phyloP scores from a whole-genome alignment of 805 yeast species.

The Metschnikowia chrysomelidarum region DNA sequence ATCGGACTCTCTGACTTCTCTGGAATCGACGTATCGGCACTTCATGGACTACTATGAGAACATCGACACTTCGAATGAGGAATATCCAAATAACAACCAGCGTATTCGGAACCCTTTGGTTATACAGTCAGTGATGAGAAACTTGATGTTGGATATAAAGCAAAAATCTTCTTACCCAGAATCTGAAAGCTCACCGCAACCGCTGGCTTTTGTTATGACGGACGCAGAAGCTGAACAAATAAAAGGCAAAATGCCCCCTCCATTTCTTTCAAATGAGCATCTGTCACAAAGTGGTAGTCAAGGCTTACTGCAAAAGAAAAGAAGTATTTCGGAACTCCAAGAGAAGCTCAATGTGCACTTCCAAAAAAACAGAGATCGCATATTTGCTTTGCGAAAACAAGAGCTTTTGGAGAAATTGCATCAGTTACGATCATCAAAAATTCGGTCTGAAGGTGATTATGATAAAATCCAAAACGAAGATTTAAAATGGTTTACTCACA shows the following conservation, averaged over 20 bases:
- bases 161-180: too few relatives aligned
- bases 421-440: slow-evolving; percentile 24
- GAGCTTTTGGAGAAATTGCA: slow-evolving; percentile 26
- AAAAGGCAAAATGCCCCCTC: too few relatives aligned
- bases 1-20: slow-evolving; percentile 12
- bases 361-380: slow-evolving; percentile 16
- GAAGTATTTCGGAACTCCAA: slow-evolving; percentile 21
- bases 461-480: slow-evolving; percentile 28
- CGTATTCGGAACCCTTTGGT: slow-evolving; percentile 5
- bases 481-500: slow-evolving; percentile 19
- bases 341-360: slow-evolving; percentile 21
- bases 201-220: too few relatives aligned
- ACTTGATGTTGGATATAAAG: too few relatives aligned
- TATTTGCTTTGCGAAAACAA: slow-evolving; percentile 24
- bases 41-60: slow-evolving; percentile 25
- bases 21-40: slow-evolving; percentile 16
- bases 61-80: slow-evolving; percentile 23
- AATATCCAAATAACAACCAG: slow-evolving; percentile 19
- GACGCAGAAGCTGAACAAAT: too few relatives aligned
- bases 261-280: not conserved
- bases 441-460: slow-evolving; percentile 22
- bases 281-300: slow-evolving; percentile 14
- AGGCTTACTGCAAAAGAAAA: slow-evolving; percentile 21
- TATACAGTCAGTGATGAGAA: slow-evolving; percentile 4
- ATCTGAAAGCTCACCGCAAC: too few relatives aligned